These are phyloP conservation scores for Chimonanthus salicifolius DNA, from an alignment of 164 flowering plant species.

Conservation along the genomic window DNA sequence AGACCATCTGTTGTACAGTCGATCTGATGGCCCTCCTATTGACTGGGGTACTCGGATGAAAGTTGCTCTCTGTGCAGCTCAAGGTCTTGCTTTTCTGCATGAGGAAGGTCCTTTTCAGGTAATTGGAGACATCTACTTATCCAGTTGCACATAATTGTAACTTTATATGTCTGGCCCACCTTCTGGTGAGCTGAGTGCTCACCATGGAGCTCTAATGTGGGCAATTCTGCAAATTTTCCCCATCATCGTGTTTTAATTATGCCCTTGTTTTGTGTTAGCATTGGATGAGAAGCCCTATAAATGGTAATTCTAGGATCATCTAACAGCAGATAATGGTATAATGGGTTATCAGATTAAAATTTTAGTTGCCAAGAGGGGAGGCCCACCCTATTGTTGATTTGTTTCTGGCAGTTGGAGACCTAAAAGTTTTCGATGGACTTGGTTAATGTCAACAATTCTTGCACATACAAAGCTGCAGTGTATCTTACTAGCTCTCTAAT, in stretches of 20 bases:
- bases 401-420: neutral
- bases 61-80: slow-evolving; percentile 91
- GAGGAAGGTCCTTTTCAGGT: slow-evolving; percentile 99
- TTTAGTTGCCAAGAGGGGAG: neutral
- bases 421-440: neutral
- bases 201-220: neutral
- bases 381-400: neutral
- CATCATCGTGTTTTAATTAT: too few relatives aligned
- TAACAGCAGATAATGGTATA: too few relatives aligned
- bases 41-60: slow-evolving; percentile 94
- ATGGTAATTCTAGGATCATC: too few relatives aligned
- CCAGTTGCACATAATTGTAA: neutral
- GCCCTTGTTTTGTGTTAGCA: too few relatives aligned
- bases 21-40: slow-evolving; percentile 80
- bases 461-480: neutral
- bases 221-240: too few relatives aligned
- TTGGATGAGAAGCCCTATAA: too few relatives aligned
- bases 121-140: slow-evolving; percentile 6
- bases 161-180: neutral
- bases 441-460: neutral
- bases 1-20: slow-evolving; percentile 70
- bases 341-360: neutral
- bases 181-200: neutral
- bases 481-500: neutral
- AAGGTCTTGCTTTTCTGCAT: slow-evolving; percentile 92